phyloP scores from a whole-genome alignment of 2,329 filamentous ascomycete species.

The Hypoxylon sp. region DNA sequence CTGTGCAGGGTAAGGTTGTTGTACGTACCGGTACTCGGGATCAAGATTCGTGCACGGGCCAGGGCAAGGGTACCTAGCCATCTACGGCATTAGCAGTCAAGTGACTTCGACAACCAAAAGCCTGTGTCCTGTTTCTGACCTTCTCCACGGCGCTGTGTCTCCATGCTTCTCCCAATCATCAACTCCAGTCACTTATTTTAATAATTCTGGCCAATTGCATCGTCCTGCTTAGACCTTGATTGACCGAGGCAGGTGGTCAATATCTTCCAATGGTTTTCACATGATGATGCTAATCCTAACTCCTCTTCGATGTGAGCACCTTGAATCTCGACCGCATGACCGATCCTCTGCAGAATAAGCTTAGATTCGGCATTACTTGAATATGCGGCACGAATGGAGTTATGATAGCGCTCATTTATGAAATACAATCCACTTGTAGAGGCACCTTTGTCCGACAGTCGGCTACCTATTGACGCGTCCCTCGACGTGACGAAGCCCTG shows the following conservation, averaged over 20 bases:
- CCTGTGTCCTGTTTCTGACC: constrained; percentile 9
- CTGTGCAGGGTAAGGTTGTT: constrained; percentile 1
- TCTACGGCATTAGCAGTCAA: constrained; percentile 35
- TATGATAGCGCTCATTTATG: constrained; percentile 20
- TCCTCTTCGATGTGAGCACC: constrained; percentile 31
- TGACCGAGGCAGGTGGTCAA: constrained; percentile 36
- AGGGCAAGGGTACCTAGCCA: constrained; percentile 6
- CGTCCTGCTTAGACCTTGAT: constrained; percentile 31
- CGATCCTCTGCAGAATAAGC: constrained; percentile 33
- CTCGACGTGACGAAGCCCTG: constrained; percentile 28
- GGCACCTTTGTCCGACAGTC: constrained; percentile 27
- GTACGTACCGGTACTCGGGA: constrained; percentile 33
- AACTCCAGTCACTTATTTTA: constrained; percentile 28
- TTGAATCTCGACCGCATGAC: constrained; percentile 40
- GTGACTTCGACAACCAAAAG: constrained; percentile 38
- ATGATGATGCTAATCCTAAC: constrained; percentile 34
- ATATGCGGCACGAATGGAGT: constrained; percentile 24
- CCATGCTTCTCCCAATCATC: constrained; percentile 40
- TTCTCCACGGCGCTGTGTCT: constrained; percentile 31
- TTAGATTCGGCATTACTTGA: constrained; percentile 42
- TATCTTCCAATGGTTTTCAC: constrained; percentile 24
- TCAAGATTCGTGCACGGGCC: constrained; percentile 24
- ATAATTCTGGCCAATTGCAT: constrained; percentile 38
- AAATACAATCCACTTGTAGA: constrained; percentile 12
- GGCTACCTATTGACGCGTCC: constrained; percentile 30